phyloP scores from a whole-genome alignment of 2,329 filamentous ascomycete genomes.

The Trichoderma atrobrunneum region DNA sequence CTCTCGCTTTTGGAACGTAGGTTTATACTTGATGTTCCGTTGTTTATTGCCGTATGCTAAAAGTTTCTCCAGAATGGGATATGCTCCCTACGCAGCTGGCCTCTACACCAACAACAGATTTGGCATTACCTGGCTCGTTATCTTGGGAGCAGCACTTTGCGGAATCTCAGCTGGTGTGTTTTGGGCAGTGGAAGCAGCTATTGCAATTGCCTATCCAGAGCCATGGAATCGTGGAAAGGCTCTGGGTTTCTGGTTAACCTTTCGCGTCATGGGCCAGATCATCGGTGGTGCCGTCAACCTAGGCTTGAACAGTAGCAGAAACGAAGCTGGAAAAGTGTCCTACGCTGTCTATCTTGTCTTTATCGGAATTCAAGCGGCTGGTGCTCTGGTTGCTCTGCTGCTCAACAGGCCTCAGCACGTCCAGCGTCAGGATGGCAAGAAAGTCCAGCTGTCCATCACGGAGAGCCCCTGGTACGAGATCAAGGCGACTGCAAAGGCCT shows the following conservation, averaged over 20 bases:
- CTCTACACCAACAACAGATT: constrained; percentile 71
- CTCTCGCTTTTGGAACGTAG: constrained; percentile 67
- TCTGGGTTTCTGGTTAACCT: constrained; percentile 66
- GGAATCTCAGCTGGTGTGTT: constrained; percentile 70
- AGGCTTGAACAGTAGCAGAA: constrained; percentile 58
- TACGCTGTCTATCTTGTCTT: constrained; percentile 69
- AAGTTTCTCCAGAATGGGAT: constrained; percentile 48
- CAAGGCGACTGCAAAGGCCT: constrained; percentile 55
- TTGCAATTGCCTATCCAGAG: constrained; percentile 70
- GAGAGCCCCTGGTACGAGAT: constrained; percentile 58
- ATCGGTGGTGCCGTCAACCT: constrained; percentile 71
- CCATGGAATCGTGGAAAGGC: constrained; percentile 63
- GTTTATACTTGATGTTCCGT: constrained; percentile 21
- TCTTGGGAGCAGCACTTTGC: constrained; percentile 66
- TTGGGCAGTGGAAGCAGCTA: constrained; percentile 73
- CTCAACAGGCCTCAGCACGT: constrained; percentile 61
- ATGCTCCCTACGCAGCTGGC: constrained; percentile 67
- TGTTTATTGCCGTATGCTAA: background rate
- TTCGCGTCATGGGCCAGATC: constrained; percentile 61
- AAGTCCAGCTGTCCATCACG: constrained; percentile 57
- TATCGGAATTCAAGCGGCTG: constrained; percentile 65
- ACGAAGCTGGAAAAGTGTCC: constrained; percentile 61
- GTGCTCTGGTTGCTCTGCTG: constrained; percentile 62
- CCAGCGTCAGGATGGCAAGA: constrained; percentile 62
- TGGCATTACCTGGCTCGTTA: constrained; percentile 64